Evolutionary conservation across 345 rosid genomes (phyloP), one percentile per base, ranked within the genome.

Genomic region (Boechera retrofracta): DNA sequence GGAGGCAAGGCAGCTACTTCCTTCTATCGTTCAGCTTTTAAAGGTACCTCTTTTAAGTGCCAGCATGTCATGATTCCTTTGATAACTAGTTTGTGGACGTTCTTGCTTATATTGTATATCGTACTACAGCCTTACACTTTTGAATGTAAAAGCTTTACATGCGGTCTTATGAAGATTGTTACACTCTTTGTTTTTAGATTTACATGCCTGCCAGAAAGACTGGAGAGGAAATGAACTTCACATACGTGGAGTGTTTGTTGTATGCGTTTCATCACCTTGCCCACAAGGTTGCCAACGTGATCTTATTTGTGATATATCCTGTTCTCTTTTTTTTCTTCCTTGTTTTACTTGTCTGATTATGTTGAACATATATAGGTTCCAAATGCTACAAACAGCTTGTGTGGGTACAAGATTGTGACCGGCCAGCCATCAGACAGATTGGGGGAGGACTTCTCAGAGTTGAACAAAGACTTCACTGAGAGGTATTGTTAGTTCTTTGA

Each of bases 391-490:
- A 96, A 96, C 79, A 84, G 97, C 81, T 81, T 96, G 45, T 96
- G 99, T 64, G 99, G 98, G 67, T 93, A 96, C 85, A 91, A 92
- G 80, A 88, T 95, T 79, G 99, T 95, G 79, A 95, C 99, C 13
- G 99, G 99, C 63, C 99, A 95, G 77, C 99, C 99, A 72, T 95
- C 99, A 41, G 98, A 94, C 78, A 85, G 98, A 83, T 89, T 94
- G 45, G 98, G 98, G 64, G 98, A 94, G 87, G 98, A 94, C 81
- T 96, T 96, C 87, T 89, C 95, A 15, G 99, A 91, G 83, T 68
- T 77, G 35, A 82, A 83, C 81, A 93, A 89, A 79, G 97, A 96
- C 72, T 96, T 96, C 73, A 88, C 82, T 51, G 99, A 93, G 82
- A 93, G 98, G 98, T 86, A 66, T 13, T 62, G 6, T 63, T 61